These are phyloP conservation scores for Trichoderma asperellum DNA, from an alignment of 2,329 filamentous ascomycete species.

Conservation along the genomic window DNA sequence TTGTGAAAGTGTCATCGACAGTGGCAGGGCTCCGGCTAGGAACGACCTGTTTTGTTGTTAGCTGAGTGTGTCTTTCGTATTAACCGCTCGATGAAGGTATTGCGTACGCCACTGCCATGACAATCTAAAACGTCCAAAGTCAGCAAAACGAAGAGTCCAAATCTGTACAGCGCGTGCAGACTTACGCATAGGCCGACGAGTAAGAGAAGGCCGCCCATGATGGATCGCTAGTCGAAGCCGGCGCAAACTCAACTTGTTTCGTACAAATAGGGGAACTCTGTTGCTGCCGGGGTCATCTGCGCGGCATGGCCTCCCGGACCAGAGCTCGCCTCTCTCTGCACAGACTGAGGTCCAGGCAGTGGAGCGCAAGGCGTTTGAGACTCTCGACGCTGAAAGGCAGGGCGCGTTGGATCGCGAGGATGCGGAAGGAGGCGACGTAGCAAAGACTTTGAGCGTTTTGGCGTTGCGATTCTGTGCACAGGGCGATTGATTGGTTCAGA, in stretches of 20 bases:
- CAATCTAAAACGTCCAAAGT: constrained; percentile 45
- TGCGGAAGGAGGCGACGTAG: constrained; percentile 23
- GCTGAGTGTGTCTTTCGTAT: neutral
- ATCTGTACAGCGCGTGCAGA: neutral
- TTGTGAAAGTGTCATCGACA: constrained; percentile 84
- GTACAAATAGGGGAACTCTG: constrained; percentile 18
- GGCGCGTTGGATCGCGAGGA: neutral
- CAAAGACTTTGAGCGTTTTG: constrained; percentile 9
- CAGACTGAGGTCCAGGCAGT: neutral
- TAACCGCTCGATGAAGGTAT: neutral
- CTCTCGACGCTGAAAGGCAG: neutral
- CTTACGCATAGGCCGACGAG: constrained; percentile 31
- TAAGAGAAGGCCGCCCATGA: constrained; percentile 29
- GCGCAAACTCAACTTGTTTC: constrained; percentile 26
- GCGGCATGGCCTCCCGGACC: constrained; percentile 26
- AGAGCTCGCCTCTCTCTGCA: constrained; percentile 7
- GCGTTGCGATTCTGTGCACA: constrained; percentile 24
- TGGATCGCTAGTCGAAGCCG: constrained; percentile 22
- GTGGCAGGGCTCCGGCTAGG: constrained; percentile 84
- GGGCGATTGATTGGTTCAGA: constrained; percentile 24
- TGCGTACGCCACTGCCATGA: constrained; percentile 64
- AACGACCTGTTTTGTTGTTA: constrained; percentile 70
- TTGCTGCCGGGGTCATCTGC: constrained; percentile 27
- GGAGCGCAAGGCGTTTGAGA: neutral
- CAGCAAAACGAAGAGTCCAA: neutral